These are phyloP conservation scores for Striga asiatica DNA, from an alignment of 257 asterid species.

Conservation along the genomic window DNA sequence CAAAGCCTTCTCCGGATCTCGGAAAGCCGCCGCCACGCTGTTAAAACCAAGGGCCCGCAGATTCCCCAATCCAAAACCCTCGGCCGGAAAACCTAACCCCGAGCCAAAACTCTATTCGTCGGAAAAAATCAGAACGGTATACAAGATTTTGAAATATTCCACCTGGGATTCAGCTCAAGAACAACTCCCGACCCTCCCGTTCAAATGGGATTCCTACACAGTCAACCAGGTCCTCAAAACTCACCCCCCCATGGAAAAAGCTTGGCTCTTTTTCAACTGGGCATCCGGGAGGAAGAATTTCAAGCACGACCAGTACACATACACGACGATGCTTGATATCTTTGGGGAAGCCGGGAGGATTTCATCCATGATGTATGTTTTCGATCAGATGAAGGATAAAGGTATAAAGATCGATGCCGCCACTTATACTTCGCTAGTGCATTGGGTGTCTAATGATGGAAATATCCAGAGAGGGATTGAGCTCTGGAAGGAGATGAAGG, in stretches of 20 bases:
- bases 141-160: conserved; percentile 52
- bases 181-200: conserved; percentile 39
- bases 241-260: conserved; percentile 88
- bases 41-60: neutral
- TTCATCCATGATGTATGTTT: conserved; percentile 63
- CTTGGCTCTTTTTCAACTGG: conserved; percentile 97
- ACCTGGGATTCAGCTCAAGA: conserved; percentile 76
- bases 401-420: conserved; percentile 66
- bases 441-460: conserved; percentile 76
- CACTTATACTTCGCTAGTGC: conserved; percentile 71
- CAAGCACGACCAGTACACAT: conserved; percentile 87
- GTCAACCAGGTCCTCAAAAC: conserved; percentile 84
- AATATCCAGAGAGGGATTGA: conserved; percentile 54
- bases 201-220: conserved; percentile 85
- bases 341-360: conserved; percentile 88
- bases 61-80: conserved; percentile 6
- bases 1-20: neutral
- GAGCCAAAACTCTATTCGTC: conserved; percentile 38
- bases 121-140: conserved; percentile 45
- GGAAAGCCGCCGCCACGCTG: neutral
- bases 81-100: conserved; percentile 20
- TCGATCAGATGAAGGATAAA: conserved; percentile 62
- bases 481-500: conserved; percentile 78
- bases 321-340: conserved; percentile 90
- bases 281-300: conserved; percentile 39